Conservation (phyloP, 805 yeast species). For the Torulaspora microellipsoides region DNA sequence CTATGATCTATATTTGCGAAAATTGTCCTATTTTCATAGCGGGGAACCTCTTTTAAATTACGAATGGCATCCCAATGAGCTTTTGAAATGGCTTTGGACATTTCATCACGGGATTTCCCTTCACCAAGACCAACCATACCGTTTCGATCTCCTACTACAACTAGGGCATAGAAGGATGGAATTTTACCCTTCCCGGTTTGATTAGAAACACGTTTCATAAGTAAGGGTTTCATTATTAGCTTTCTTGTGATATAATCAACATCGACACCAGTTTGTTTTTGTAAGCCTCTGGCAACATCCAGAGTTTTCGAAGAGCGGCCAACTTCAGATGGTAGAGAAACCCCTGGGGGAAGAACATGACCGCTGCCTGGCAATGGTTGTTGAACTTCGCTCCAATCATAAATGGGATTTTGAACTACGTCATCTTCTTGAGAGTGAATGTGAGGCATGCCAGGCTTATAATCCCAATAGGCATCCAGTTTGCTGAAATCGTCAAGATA, state of each 20-base stretch:
- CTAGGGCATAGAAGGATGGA: slow-evolving; percentile 73
- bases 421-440: slow-evolving; percentile 21
- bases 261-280: slow-evolving; percentile 62
- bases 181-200: slow-evolving; percentile 93
- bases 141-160: slow-evolving; percentile 86
- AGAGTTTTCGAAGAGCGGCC: slow-evolving; percentile 21
- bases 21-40: slow-evolving; percentile 89
- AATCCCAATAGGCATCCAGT: slow-evolving; percentile 75
- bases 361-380: slow-evolving; percentile 26
- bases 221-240: slow-evolving; percentile 60
- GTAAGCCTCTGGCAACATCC: slow-evolving; percentile 48
- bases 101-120: slow-evolving; percentile 80
- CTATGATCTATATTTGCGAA: slow-evolving; percentile 77
- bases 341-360: slow-evolving; percentile 21
- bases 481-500: slow-evolving; percentile 65
- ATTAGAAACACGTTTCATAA: slow-evolving; percentile 77
- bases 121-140: slow-evolving; percentile 96
- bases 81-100: slow-evolving; percentile 68
- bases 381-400: slow-evolving; percentile 22
- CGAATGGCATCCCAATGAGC: slow-evolving; percentile 94
- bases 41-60: slow-evolving; percentile 72
- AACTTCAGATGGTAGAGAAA: slow-evolving; percentile 17
- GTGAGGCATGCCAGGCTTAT: slow-evolving; percentile 31
- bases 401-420: slow-evolving; percentile 15
- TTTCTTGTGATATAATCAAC: slow-evolving; percentile 51